Base-by-base conservation (phyloP, 805 yeast species). In the Saturnispora serradocipensis region DNA sequence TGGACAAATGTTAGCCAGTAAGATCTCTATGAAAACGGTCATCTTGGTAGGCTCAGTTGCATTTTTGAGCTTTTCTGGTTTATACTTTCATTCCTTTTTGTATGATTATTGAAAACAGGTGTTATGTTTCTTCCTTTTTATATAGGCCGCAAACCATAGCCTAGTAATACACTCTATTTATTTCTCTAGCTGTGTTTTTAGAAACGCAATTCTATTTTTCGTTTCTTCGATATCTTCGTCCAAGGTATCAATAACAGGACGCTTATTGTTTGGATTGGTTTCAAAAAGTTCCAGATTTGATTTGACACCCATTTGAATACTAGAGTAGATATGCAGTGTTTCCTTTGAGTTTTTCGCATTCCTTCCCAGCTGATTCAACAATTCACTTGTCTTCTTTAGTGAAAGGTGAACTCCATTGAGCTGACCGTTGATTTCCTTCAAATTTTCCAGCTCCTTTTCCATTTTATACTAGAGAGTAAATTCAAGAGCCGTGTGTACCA, bases 31-130 rank as follows among this genome's bases (percentile, higher is more conserved):
- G 87, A 81, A 96, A 70, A 87, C 84, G 35, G 91, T 93, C 56
- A 89, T 98, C 1, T 70, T 93, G 46, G 88, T 91, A 46, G 99
- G 99, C 42, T 86, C 97, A 6, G 67, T 74, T 49, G 91, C 96
- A 8, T 93, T 93, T 71, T 77, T 89, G 57, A 65, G 87, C 22
- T 93, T 93, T 68, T 81, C 96, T 7, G 60, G 88, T 35, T 67
- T 88, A 64, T 93, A 93, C 68, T 77, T 91, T 57, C 77, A 79
- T 64, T 87, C 84, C 60, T 90, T 89, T 28, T 60, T 68, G 55
- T 59, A 66, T 53, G 64, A 63, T 38, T 61, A 64, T 52, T 46
- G 60, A 38, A 57, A 51, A 35, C 51, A 40, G 15, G 11, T 10
- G 11, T 3, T 30, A 30, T 5, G 20, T 25, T 13, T 46, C 18